A percentile compares a stretch with the other conserved stretches of the same genome.
Evolutionary conservation across 1,139 yeast genomes (phyloP).

Genomic region (Taiozyma sp.): DNA sequence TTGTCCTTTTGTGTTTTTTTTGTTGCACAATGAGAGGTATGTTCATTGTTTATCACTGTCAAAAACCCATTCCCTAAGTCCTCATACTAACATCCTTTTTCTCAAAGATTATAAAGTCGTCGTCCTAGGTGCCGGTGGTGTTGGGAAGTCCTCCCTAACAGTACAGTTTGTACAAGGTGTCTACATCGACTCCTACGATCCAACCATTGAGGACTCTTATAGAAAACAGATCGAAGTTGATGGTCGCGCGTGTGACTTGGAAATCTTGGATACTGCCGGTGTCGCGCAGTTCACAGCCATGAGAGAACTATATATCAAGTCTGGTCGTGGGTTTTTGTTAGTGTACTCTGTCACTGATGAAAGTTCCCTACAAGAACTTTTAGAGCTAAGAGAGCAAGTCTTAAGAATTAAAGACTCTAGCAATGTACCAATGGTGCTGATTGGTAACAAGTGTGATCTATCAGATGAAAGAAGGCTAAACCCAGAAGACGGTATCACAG

Average conservation of each 20-base stretch:
- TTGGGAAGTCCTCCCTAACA: constrained; percentile 93
- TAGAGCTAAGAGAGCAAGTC: constrained; percentile 84
- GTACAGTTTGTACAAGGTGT: constrained; percentile 89
- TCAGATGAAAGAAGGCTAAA: constrained; percentile 70
- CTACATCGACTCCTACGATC: constrained; percentile 93
- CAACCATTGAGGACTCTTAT: constrained; percentile 96
- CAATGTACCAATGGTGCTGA: constrained; percentile 78
- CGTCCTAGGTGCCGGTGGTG: constrained; percentile 98
- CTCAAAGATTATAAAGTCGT: constrained; percentile 63
- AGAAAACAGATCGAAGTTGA: constrained; percentile 90
- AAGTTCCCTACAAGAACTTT: constrained; percentile 74
- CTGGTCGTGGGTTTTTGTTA: constrained; percentile 80
- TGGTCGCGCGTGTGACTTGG: constrained; percentile 87
- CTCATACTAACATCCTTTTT: constrained; percentile 2
- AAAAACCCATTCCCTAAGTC: not conserved
- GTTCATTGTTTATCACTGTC: constrained; percentile 1
- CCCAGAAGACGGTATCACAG: constrained; percentile 75
- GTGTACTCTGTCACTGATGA: constrained; percentile 91
- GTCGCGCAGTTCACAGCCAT: constrained; percentile 96
- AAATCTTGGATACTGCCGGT: constrained; percentile 95
- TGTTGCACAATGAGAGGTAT: constrained; percentile 13
- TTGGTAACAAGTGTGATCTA: constrained; percentile 86
- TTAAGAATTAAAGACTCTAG: constrained; percentile 79
- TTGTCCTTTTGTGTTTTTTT: not conserved
- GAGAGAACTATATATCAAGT: constrained; percentile 88